Evolutionary conservation across 768 basidiomycete genomes (phyloP), one percentile per base, ranked within the genome.

Genomic region (Pleurotus eryngii): DNA sequence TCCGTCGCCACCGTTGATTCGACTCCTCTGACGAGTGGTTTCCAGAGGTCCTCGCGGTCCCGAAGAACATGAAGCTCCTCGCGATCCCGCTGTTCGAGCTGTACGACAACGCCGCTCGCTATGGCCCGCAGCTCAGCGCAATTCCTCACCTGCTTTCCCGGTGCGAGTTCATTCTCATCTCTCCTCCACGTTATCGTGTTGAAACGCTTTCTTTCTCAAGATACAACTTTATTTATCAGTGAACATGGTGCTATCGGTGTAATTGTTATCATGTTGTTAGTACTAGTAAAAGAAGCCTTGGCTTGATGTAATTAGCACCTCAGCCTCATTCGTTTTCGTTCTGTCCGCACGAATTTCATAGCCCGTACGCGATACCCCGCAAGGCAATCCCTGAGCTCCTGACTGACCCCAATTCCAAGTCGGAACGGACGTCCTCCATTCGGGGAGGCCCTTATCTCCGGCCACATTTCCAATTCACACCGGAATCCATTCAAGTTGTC

Each of bases 21-120:
- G 18, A 40, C 18, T 53, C 20, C 42, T 15, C 37, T 40, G 9
- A 4, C 6, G 39, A 38, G 18, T 55, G 42, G 43, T 55, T 26
- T 57, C 18, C 71, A 98, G 96, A 97, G 71, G 91, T 96, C 14
- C 85, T 99, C 7, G 93, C 95, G 0, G 95, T 99, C 3, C 97
- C 97, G 0, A 92, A 92, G 74, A 99, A 99, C 72, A 98, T 98
- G 96, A 98, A 98, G 69, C 83, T 99, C 6, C 85, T 96, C 42
- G 96, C 95, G 15, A 93, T 98, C 46, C 97, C 97, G 0, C 78
- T 99, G 38, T 98, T 96, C 67, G 97, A 99, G 72, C 77, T 98
- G 12, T 99, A 98, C 68, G 97, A 98, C 70, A 99, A 99, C 59
- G 91, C 94, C 7, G 95, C 96, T 0, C 80, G 95, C 80, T 89